These are phyloP conservation scores for Croton setiger DNA, from an alignment of 441 rosid species.

Conservation along the genomic window DNA sequence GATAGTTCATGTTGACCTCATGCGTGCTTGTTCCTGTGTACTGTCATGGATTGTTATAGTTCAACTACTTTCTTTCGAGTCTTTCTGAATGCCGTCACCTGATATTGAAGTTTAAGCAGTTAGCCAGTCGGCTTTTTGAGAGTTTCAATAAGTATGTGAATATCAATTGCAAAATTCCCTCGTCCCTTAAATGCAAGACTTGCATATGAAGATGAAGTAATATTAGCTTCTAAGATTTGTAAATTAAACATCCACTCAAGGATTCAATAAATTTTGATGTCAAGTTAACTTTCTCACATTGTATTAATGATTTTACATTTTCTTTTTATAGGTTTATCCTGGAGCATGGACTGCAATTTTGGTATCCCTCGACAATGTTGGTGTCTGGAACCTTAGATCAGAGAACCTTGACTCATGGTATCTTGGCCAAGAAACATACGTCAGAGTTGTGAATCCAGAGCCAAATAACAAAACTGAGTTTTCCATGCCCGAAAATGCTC, in stretches of 20 bases:
- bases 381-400: conserved; percentile 89
- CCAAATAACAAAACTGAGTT: conserved; percentile 73
- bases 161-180: background rate
- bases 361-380: conserved; percentile 89
- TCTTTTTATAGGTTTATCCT: conserved; percentile 66
- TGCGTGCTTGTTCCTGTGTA: background rate
- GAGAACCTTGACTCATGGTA: conserved; percentile 96
- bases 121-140: background rate
- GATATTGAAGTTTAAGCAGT: background rate
- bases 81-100: background rate
- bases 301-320: background rate
- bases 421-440: conserved; percentile 97
- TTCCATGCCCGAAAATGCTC: conserved; percentile 68
- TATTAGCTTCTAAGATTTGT: background rate
- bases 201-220: background rate
- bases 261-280: background rate
- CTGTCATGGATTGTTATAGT: background rate
- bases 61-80: background rate
- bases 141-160: background rate
- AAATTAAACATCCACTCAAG: background rate
- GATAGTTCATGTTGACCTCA: too few species aligned
- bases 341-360: conserved; percentile 91
- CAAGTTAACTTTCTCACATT: too few species aligned
- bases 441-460: conserved; percentile 86
- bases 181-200: background rate